Percentiles rank a stretch among this genome's conserved stretches.
Conservation (phyloP, 331 rosid species). For the Arachis monticola region DNA sequence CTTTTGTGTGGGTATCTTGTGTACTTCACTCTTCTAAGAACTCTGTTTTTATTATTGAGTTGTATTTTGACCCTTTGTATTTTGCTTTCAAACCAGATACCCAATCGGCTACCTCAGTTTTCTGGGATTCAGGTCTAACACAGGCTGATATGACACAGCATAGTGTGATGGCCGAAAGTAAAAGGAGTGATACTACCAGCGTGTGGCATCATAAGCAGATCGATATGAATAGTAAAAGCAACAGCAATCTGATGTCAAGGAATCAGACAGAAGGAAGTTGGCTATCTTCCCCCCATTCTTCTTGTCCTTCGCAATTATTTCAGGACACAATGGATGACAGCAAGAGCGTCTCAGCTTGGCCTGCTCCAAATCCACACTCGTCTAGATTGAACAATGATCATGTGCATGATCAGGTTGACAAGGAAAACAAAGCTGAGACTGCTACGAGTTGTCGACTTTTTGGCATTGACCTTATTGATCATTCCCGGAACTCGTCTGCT, state of each 20-base stretch:
- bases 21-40: neutral
- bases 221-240: constrained; percentile 50
- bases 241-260: constrained; percentile 51
- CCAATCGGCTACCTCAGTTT: constrained; percentile 59
- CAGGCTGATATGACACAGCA: constrained; percentile 53
- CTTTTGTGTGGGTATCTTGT: no score
- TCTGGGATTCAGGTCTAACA: constrained; percentile 58
- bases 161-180: constrained; percentile 47
- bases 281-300: constrained; percentile 60
- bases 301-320: constrained; percentile 52
- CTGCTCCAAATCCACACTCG: constrained; percentile 48
- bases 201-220: constrained; percentile 55
- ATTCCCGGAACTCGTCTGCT: constrained; percentile 39
- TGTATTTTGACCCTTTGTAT: constrained; percentile 24
- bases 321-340: constrained; percentile 62
- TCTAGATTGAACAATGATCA: constrained; percentile 50
- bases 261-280: constrained; percentile 63
- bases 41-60: neutral
- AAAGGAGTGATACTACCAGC: constrained; percentile 50
- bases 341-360: constrained; percentile 57
- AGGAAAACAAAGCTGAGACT: constrained; percentile 60
- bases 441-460: constrained; percentile 62
- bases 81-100: constrained; percentile 42
- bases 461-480: constrained; percentile 65
- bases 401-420: constrained; percentile 51